phyloP scores from a whole-genome alignment of 805 yeast species.

The Ogataea pilisensis region DNA sequence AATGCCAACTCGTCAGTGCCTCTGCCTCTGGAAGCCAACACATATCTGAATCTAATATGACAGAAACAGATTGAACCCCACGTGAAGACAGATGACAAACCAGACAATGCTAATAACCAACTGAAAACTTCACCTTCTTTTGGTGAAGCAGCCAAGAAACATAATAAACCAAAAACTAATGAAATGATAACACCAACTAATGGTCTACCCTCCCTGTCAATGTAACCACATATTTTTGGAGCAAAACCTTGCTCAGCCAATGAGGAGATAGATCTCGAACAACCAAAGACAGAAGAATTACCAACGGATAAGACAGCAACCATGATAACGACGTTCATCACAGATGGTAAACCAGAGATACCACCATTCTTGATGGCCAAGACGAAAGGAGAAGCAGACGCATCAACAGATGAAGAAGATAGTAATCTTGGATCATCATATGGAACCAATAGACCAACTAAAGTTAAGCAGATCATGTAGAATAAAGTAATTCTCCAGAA shows the following conservation, averaged over 20 bases:
- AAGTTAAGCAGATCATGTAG: conserved; percentile 48
- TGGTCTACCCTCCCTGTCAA: conserved; percentile 79
- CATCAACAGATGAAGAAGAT: conserved; percentile 44
- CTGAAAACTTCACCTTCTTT: conserved; percentile 55
- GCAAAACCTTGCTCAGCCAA: conserved; percentile 69
- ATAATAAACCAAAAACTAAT: conserved; percentile 51
- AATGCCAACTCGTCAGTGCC: conserved; percentile 63
- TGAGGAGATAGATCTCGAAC: conserved; percentile 65
- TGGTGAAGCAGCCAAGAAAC: conserved; percentile 60
- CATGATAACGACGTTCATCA: conserved; percentile 71
- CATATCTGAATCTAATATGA: conserved; percentile 69
- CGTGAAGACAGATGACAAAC: conserved; percentile 70
- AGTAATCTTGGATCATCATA: conserved; percentile 43
- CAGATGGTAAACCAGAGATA: conserved; percentile 61
- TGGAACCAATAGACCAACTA: conserved; percentile 62
- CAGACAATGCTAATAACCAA: conserved; percentile 77
- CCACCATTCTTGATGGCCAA: conserved; percentile 63
- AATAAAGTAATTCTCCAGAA: conserved; percentile 60
- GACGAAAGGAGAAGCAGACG: conserved; percentile 72
- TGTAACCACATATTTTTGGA: conserved; percentile 58
- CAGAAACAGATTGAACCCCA: conserved; percentile 74
- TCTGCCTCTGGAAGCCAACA: conserved; percentile 63
- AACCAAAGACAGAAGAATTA: conserved; percentile 70
- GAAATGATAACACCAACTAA: conserved; percentile 57
- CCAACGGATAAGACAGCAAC: conserved; percentile 74